Conservation (phyloP, 129 eudicot genomes). For the Oenanthe sinensis region DNA sequence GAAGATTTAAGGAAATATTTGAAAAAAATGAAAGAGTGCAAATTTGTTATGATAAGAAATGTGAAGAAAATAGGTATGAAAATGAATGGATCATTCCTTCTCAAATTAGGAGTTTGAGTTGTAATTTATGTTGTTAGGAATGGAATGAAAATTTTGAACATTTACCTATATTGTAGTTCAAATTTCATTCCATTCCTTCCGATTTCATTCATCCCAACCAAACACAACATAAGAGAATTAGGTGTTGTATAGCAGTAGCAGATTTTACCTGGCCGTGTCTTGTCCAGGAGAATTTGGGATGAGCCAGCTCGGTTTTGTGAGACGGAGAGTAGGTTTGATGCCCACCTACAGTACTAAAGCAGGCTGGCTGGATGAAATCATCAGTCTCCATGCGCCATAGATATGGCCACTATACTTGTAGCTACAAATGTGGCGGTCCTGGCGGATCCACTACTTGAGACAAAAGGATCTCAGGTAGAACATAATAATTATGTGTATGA, state of each 20-base stretch:
- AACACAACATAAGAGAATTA: not conserved
- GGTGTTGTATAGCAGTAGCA: not conserved
- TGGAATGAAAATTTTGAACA: too few relatives aligned
- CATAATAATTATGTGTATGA: slow-evolving; percentile 48
- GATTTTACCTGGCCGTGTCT: slow-evolving; percentile 56
- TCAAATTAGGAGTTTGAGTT: too few relatives aligned
- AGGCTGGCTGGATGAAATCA: slow-evolving; percentile 45
- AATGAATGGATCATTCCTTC: too few relatives aligned
- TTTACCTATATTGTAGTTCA: too few relatives aligned
- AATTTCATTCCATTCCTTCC: too few relatives aligned
- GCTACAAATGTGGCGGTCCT: slow-evolving; percentile 70
- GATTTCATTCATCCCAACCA: too few relatives aligned
- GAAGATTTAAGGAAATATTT: too few relatives aligned
- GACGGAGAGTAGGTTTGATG: slow-evolving; percentile 69
- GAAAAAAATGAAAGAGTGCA: too few relatives aligned
- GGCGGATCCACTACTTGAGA: slow-evolving; percentile 83
- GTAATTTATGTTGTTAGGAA: too few relatives aligned
- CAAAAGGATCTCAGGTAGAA: slow-evolving; percentile 49
- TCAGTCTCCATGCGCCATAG: slow-evolving; percentile 69
- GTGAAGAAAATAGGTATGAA: too few relatives aligned
- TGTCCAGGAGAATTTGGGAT: slow-evolving; percentile 44
- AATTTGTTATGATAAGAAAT: too few relatives aligned
- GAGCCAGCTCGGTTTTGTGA: slow-evolving; percentile 56
- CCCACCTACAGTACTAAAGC: slow-evolving; percentile 50
- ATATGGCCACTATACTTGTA: slow-evolving; percentile 47